Evolutionary conservation across 805 yeast species (phyloP).

Genomic region (Candida railenensis): DNA sequence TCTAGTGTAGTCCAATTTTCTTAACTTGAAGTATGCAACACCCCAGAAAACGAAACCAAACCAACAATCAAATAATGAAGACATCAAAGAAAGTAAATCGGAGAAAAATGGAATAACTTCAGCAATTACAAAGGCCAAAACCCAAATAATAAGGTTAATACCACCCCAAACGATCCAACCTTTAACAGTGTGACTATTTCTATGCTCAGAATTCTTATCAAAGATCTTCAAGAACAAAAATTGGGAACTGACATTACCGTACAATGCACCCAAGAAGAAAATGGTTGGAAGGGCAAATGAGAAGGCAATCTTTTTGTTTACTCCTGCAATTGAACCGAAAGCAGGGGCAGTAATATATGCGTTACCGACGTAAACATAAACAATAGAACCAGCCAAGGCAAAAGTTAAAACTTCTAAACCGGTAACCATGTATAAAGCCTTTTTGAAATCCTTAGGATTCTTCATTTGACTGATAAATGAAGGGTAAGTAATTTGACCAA

Average conservation of each 20-base stretch:
- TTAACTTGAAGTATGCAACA: constrained; percentile 51
- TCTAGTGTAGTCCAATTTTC: constrained; percentile 21
- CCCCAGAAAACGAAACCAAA: constrained; percentile 67
- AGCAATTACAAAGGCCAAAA: constrained; percentile 55
- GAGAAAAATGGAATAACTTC: constrained; percentile 66
- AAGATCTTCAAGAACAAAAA: constrained; percentile 50
- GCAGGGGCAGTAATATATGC: constrained; percentile 59
- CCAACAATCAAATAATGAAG: constrained; percentile 64
- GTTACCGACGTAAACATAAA: constrained; percentile 58
- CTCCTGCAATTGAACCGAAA: constrained; percentile 49
- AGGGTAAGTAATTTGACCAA: constrained; percentile 64
- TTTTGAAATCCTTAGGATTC: constrained; percentile 55
- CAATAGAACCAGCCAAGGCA: constrained; percentile 54
- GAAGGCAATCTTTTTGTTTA: constrained; percentile 53
- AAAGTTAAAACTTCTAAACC: constrained; percentile 48
- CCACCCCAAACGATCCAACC: constrained; percentile 57
- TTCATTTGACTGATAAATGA: constrained; percentile 62
- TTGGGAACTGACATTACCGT: constrained; percentile 54
- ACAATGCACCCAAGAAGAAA: constrained; percentile 54
- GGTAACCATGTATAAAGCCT: constrained; percentile 54
- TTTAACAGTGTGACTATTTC: constrained; percentile 44
- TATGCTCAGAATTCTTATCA: constrained; percentile 39
- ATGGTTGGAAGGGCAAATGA: constrained; percentile 63
- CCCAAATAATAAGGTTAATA: constrained; percentile 46
- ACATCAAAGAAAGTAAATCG: constrained; percentile 56